Evolutionary conservation across 352 stramenopile species (phyloP).

Genomic region (Globisporangium paroecandrum): DNA sequence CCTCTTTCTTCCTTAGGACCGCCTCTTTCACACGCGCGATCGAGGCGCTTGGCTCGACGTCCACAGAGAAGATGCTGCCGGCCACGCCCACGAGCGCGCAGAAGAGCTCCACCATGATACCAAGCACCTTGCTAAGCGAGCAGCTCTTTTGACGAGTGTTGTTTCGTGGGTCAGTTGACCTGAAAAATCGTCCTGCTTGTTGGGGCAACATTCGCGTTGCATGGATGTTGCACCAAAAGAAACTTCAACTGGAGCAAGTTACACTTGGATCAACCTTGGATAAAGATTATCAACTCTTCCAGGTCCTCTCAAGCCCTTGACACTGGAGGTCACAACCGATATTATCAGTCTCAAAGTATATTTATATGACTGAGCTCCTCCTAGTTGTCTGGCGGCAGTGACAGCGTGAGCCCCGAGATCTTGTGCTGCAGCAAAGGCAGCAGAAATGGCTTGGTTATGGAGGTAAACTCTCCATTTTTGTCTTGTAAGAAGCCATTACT

Average conservation of each 20-base stretch:
- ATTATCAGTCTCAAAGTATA: background rate
- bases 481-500: background rate
- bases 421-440: conserved; percentile 9
- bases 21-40: too few relatives aligned
- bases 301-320: too few relatives aligned
- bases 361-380: background rate
- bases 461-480: background rate
- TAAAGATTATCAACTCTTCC: background rate
- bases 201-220: background rate
- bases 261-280: background rate
- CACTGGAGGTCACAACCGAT: too few relatives aligned
- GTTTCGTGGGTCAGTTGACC: background rate
- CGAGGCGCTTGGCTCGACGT: too few relatives aligned
- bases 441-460: background rate
- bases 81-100: too few relatives aligned
- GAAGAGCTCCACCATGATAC: too few relatives aligned
- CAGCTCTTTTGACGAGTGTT: background rate
- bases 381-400: conserved; percentile 13
- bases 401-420: conserved; percentile 21
- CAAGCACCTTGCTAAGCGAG: too few relatives aligned
- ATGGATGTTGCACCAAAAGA: background rate
- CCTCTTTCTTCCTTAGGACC: too few relatives aligned
- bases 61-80: too few relatives aligned
- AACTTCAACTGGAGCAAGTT: background rate
- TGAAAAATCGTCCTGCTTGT: background rate